phyloP scores from a whole-genome alignment of 305 asterid genomes.

The Fraxinus platypoda region DNA sequence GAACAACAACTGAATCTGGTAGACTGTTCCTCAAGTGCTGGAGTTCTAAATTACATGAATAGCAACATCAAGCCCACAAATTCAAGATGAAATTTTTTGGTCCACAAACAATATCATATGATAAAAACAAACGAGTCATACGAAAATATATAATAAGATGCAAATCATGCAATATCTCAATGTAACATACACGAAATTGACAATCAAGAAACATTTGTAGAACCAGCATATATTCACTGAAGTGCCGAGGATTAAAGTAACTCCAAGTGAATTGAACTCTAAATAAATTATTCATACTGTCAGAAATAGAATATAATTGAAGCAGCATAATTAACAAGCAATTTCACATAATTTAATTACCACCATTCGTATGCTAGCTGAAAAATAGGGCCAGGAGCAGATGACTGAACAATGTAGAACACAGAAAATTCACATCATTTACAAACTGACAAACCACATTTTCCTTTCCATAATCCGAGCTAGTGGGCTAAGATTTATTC shows the following conservation, averaged over 20 bases:
- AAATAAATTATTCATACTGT: not conserved
- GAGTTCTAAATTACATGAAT: conserved; percentile 47
- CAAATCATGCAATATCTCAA: not conserved
- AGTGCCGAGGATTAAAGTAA: not conserved
- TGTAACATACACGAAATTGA: not conserved
- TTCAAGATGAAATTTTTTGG: not conserved
- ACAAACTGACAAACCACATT: not conserved
- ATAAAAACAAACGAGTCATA: too few relatives aligned
- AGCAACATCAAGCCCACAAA: conserved; percentile 23
- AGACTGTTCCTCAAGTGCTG: conserved; percentile 84
- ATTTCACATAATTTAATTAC: not conserved
- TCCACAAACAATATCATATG: not conserved
- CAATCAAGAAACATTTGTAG: not conserved
- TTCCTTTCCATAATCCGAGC: not conserved
- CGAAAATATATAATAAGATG: not conserved
- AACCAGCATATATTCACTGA: not conserved
- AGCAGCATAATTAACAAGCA: not conserved
- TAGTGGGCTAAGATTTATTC: not conserved
- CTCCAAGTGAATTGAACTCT: not conserved
- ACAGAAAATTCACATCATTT: not conserved
- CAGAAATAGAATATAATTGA: not conserved
- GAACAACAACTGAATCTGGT: conserved; percentile 86
- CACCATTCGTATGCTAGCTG: not conserved
- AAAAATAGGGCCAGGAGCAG: not conserved
- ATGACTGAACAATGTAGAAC: not conserved